These are phyloP conservation scores for Raphidocelis subcapitata DNA, from an alignment of 139 green algal genomes.

Conservation along the genomic window DNA sequence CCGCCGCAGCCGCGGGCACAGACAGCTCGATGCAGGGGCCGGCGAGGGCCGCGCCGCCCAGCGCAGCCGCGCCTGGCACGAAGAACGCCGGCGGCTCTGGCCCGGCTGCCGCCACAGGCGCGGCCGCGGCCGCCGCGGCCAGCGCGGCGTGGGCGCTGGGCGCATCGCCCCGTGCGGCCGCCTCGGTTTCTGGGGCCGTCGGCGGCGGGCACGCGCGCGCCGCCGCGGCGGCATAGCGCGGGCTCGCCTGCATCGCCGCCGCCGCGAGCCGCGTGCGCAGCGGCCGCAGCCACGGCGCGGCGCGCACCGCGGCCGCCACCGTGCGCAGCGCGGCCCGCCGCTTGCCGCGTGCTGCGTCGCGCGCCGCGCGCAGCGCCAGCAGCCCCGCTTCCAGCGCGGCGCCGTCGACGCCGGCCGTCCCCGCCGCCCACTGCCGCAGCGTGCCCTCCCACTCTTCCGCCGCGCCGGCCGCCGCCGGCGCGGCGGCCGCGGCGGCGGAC, in stretches of 20 bases:
- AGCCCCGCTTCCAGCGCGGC: constrained; percentile 15
- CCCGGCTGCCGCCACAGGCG: background rate
- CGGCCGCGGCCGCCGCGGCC: background rate
- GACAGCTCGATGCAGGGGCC: constrained; percentile 7
- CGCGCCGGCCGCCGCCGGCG: background rate
- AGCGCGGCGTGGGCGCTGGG: background rate
- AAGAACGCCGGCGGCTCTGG: background rate
- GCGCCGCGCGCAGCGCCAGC: constrained; percentile 6
- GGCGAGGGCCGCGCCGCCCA: background rate
- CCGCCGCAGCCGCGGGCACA: constrained; percentile 4
- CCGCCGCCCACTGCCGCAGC: constrained; percentile 6
- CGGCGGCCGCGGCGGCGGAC: constrained; percentile 18
- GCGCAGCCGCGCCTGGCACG: constrained; percentile 5
- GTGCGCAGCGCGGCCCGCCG: background rate
- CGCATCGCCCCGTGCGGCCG: background rate
- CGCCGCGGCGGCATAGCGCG: constrained; percentile 8
- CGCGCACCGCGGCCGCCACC: constrained; percentile 27
- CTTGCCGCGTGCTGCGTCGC: background rate
- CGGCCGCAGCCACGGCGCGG: constrained; percentile 22
- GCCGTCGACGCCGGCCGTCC: constrained; percentile 1
- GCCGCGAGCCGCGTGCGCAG: constrained; percentile 7
- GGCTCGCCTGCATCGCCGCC: background rate
- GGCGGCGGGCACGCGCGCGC: background rate
- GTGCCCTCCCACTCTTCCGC: constrained; percentile 4
- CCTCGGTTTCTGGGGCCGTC: background rate